Base-by-base conservation (phyloP, 345 rosid genomes). In the Gossypium herbaceum region DNA sequence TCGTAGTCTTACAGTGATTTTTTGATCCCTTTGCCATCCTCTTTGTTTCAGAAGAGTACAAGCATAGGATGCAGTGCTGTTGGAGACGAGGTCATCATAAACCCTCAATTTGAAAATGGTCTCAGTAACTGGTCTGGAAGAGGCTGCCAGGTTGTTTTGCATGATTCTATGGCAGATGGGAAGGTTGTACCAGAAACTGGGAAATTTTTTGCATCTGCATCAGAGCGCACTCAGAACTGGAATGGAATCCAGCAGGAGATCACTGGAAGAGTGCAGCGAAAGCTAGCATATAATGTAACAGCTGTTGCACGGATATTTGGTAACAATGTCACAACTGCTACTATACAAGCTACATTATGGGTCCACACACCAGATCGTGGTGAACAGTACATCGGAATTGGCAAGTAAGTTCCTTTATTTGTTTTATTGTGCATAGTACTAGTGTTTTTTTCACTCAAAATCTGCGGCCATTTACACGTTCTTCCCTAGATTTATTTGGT, bases 191-290 rank as follows among this genome's bases (percentile, higher is more conserved):
- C 96, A 0, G 81, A 76, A 78, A 79, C 89, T 22, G 97, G 98
- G 55, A 91, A 87, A 50, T 83, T 76, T 80, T 93, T 91, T 72
- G 99, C 92, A 47, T 55, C 91, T 61, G 90, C 99, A 45, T 84
- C 93, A n/a, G 96, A 74, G 34, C 92, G 99, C 66, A 89, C 90
- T 2, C 97, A 90, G 81, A 85, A 72, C 72, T 95, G 98, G 98
- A 93, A 94, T 4, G 98, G 98, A 24, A 91, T 95, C 68, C 91
- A 93, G 81, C 96, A 95, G 81, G 98, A 93, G 63, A 85, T 95
- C 67, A 95, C 93, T 1, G 90, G 85, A 71, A 90, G 86, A 83
- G 90, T 86, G 64, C 89, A 86, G 76, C 82, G 93, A 66, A 93
- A 95, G 82, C 82, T 88, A 56, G 94, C 89, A 61, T 94, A 92